phyloP scores from a whole-genome alignment of 2,329 filamentous ascomycete species.

The Colletotrichum nymphaeae region DNA sequence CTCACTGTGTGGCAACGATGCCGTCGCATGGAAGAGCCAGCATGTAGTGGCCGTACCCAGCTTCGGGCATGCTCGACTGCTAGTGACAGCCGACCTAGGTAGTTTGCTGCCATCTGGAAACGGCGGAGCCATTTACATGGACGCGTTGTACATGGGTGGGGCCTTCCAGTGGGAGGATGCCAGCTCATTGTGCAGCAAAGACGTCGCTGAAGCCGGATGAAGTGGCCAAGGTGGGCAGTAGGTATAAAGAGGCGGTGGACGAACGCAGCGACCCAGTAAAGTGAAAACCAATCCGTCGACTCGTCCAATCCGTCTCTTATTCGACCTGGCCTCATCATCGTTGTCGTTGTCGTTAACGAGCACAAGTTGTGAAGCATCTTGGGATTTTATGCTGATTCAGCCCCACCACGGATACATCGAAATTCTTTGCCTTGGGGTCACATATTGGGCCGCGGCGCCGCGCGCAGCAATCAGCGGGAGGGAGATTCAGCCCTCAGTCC shows the following conservation, averaged over 20 bases:
- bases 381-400: slow-evolving; percentile 12
- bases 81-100: slow-evolving; percentile 16
- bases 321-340: background rate
- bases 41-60: slow-evolving; percentile 17
- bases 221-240: slow-evolving; percentile 3
- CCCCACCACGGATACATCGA: slow-evolving; percentile 18
- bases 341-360: background rate
- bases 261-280: slow-evolving; percentile 15
- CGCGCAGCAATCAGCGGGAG: slow-evolving; percentile 6
- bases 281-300: background rate
- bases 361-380: background rate
- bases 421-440: slow-evolving; percentile 7
- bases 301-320: background rate
- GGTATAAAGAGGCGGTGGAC: slow-evolving; percentile 35
- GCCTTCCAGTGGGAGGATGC: slow-evolving; percentile 36
- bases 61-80: background rate
- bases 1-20: background rate
- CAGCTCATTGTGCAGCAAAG: slow-evolving; percentile 38
- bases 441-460: slow-evolving; percentile 12
- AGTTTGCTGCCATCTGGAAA: slow-evolving; percentile 17
- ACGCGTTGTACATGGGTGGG: slow-evolving; percentile 37
- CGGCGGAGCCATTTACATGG: slow-evolving; percentile 34
- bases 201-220: slow-evolving; percentile 35
- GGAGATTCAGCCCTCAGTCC: background rate
- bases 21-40: background rate